Base-by-base conservation (phyloP, 2,329 filamentous ascomycete species). In the Aphanoascus verrucosus region DNA sequence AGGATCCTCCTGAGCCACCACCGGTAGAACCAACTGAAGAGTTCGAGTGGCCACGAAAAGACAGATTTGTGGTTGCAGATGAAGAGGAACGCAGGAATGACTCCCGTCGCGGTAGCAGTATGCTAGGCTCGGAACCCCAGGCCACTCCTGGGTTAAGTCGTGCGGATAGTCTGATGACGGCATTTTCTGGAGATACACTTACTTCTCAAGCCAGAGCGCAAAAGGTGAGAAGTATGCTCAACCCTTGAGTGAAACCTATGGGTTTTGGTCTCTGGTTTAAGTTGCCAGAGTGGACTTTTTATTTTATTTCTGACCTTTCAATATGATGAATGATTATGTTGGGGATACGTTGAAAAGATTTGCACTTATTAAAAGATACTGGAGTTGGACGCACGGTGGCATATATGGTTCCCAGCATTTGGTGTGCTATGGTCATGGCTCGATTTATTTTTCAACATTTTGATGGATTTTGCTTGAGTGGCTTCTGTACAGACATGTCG, bases 221-320 rank as follows among this genome's bases (percentile, higher is more conserved):
- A 35, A 52, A 41, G 32, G 53, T 57, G 20, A 55, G 49, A 49
- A 57, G 56, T 32, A 57, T 57, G 56, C 15, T 57, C 17, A 53
- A 57, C 41, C 48, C 55, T 11, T 57, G 31, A 51, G 12, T n/a
- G n/a, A n/a, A n/a, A n/a, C n/a, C n/a, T n/a, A n/a, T n/a, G n/a
- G 8, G 35, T 38, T 12, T 4, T 11, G 5, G 35, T 4, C n/a
- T 14, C n/a, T 38, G 11, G 35, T 38, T 12, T 12, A 14, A 19
- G 12, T n/a, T 28, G 7, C 14, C 17, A 19, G 4, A 9, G 3
- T 44, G 42, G 9, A 17, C 5, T 43, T 34, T 47, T 35, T 9
- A 5, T 37, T 34, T 15, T 14, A 17, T 37, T 35, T 35, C 32
- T 31, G 17, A 28, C 23, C 3, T 28, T 28, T 28, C 7, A 28